Evolutionary conservation across 352 stramenopile genomes (phyloP), one percentile per base, ranked within the genome.

Genomic region (Phytopythium kandeliae): DNA sequence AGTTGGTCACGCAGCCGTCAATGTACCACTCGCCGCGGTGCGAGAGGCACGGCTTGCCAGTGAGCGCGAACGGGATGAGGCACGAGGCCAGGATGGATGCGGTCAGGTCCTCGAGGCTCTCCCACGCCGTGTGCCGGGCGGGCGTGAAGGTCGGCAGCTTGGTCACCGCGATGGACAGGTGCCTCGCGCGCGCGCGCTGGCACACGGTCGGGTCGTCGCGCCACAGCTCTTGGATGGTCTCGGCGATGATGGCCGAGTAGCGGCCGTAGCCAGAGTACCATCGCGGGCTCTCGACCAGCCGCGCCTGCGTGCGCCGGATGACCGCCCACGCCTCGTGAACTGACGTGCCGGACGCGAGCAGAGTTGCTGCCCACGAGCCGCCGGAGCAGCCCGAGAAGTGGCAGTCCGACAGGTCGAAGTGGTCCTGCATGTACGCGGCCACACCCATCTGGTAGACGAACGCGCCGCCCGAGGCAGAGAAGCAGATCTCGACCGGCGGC

Each of bases 391-490:
- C 58, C 33, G 59, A 71, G 49, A 69, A 71, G 55, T 60, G 60
- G 58, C 59, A 71, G 21, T 60, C 54, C 25, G 50, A 61, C 42
- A 74, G 57, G 37, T 71, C 54, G 48, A 74, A 74, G 53, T 82
- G 63, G 35, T 88, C 77, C 46, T 88, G 77, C 10, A 88, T 58
- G 59, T 80, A 88, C 31, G 77, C 76, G 0, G 76, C 76, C 45
- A 86, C 57, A 26, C 76, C 76, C 76, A 88, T 88, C 60, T 88
- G 77, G 53, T 86, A 88, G 10, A 85, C 72, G 48, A 88, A 88
- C 57, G 75, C 65, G 28, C 74, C 76, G 2, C 60, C 76, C n/a
- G 74, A 87, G 11, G 74, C 70, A 30, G 76, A 85, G 59, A 88
- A 88, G 9, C 71, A 72, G 47, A 86, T 73, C 59, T 88, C 76